A percentile compares a stretch with the other conserved stretches of the same genome.
These are phyloP conservation scores for Stagonosporopsis chrysanthemi DNA, from an alignment of 2,329 filamentous ascomycete genomes.

Conservation along the genomic window DNA sequence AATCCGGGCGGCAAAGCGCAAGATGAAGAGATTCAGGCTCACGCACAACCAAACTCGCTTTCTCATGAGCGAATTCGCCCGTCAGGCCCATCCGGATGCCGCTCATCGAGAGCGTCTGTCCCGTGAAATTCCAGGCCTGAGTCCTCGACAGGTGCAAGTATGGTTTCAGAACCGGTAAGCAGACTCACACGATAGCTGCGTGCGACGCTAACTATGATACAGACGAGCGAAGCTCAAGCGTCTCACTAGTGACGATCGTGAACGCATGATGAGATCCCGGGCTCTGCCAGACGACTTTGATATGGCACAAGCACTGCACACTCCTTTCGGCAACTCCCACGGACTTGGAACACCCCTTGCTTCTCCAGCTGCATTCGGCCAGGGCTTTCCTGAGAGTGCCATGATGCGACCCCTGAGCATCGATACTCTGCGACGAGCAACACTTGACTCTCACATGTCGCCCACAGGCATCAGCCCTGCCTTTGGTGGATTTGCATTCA, in stretches of 20 bases:
- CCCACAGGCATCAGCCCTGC: constrained; percentile 71
- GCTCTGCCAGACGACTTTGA: constrained; percentile 67
- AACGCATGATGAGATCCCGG: constrained; percentile 67
- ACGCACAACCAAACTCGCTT: constrained; percentile 98
- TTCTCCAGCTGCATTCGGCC: constrained; percentile 53
- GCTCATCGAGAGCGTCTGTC: constrained; percentile 87
- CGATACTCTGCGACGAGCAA: constrained; percentile 69
- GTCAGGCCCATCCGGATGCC: constrained; percentile 92
- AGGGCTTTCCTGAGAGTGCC: constrained; percentile 59
- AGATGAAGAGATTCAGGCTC: constrained; percentile 82
- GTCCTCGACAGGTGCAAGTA: constrained; percentile 91
- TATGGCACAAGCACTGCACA: constrained; percentile 65
- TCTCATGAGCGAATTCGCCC: constrained; percentile 95
- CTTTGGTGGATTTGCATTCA: constrained; percentile 72
- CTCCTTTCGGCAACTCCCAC: constrained; percentile 57
- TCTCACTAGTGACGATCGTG: constrained; percentile 66
- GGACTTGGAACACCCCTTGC: constrained; percentile 58
- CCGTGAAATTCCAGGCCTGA: constrained; percentile 88
- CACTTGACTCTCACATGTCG: constrained; percentile 71
- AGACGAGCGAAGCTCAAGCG: constrained; percentile 69
- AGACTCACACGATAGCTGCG: background rate
- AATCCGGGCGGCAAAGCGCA: constrained; percentile 58
- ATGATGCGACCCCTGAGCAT: constrained; percentile 74
- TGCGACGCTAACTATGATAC: constrained; percentile 23
- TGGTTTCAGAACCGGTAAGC: constrained; percentile 97